Conservation (phyloP, 495 filamentous ascomycete species). For the Cryomyces minteri region DNA sequence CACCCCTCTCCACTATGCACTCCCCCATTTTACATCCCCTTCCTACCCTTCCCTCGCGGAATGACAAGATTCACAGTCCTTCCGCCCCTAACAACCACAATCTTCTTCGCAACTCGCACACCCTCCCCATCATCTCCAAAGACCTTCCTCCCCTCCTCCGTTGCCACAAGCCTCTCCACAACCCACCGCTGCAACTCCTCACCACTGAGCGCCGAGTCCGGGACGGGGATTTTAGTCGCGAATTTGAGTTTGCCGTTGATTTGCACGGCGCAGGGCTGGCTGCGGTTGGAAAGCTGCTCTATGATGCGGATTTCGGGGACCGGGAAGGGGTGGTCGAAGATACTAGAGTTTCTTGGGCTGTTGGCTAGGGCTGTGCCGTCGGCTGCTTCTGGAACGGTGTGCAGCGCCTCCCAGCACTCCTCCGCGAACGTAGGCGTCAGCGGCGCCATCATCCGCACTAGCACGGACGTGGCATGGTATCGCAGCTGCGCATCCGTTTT, state of each 20-base stretch:
- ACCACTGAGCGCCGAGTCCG: conserved; percentile 17
- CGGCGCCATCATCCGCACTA: conserved; percentile 57
- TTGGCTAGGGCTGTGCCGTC: background rate
- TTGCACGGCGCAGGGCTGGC: conserved; percentile 43
- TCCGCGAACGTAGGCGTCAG: conserved; percentile 62
- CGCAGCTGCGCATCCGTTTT: conserved; percentile 14
- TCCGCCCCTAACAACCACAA: conserved; percentile 32
- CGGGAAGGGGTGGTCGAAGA: conserved; percentile 22
- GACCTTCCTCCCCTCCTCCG: conserved; percentile 27
- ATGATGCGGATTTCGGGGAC: conserved; percentile 4
- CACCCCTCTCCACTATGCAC: too few relatives aligned
- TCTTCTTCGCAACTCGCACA: conserved; percentile 24
- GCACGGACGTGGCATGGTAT: conserved; percentile 18
- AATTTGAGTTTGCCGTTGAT: conserved; percentile 60
- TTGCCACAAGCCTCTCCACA: conserved; percentile 29
- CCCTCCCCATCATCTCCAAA: conserved; percentile 16
- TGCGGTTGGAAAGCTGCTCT: conserved; percentile 3
- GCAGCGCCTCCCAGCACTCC: conserved; percentile 55
- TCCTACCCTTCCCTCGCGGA: conserved; percentile 1
- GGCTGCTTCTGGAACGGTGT: conserved; percentile 8
- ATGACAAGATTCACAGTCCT: conserved; percentile 40
- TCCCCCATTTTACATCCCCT: background rate
- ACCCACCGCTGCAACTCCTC: conserved; percentile 36
- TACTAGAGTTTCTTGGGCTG: conserved; percentile 9
- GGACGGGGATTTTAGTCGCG: conserved; percentile 35